Conservation (phyloP, 768 basidiomycete genomes). For the Lyophyllum shimeji region DNA sequence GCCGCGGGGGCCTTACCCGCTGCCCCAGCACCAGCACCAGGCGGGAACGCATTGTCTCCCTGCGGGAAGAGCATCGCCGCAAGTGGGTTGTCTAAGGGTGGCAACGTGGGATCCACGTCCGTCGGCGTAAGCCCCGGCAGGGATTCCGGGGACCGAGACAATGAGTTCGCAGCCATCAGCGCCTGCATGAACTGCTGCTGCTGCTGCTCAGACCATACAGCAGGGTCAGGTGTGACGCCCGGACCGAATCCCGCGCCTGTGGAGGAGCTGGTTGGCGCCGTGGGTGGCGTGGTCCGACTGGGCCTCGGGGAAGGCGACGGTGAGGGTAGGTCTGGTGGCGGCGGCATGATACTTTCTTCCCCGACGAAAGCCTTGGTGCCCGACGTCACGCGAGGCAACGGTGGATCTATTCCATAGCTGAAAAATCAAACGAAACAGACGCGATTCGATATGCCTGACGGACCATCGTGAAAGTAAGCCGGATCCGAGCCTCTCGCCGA, state of each 20-base stretch:
- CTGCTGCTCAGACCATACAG: conserved; percentile 68
- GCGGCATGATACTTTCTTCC: conserved; percentile 44
- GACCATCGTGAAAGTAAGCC: conserved; percentile 53
- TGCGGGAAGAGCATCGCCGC: conserved; percentile 41
- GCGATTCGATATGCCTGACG: conserved; percentile 11
- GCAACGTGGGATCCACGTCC: conserved; percentile 26
- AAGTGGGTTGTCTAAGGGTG: conserved; percentile 45
- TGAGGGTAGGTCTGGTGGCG: conserved; percentile 29
- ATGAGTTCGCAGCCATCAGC: conserved; percentile 41
- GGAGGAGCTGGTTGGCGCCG: conserved; percentile 24
- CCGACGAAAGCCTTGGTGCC: conserved; percentile 40
- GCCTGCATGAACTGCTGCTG: conserved; percentile 70
- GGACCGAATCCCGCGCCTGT: conserved; percentile 23
- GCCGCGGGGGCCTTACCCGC: conserved; percentile 28
- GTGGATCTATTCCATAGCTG: conserved; percentile 32
- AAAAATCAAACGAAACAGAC: not conserved
- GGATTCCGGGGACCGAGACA: conserved; percentile 15
- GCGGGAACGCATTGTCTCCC: conserved; percentile 22
- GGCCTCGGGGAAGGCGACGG: conserved; percentile 21
- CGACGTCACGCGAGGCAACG: conserved; percentile 32
- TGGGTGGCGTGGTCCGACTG: conserved; percentile 16
- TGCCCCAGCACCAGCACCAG: no score
- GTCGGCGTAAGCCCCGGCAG: conserved; percentile 15
- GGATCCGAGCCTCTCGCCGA: conserved; percentile 70
- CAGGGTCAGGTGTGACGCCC: conserved; percentile 42